Conservation (phyloP, 306 rosid genomes). For the Pachyrhizus erosus region DNA sequence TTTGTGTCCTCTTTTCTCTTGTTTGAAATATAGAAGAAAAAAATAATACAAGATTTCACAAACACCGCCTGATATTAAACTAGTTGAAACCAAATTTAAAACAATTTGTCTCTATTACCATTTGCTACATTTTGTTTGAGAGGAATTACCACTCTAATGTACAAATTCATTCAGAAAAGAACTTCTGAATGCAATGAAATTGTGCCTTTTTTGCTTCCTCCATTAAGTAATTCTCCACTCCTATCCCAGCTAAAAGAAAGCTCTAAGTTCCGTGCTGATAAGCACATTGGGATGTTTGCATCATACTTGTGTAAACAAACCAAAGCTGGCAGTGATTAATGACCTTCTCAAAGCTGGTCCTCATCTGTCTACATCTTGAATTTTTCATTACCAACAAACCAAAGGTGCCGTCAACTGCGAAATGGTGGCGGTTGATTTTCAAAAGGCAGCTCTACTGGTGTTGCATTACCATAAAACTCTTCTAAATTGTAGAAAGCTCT, state of each 20-base stretch:
- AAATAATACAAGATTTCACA: not conserved
- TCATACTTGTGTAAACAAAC: slow-evolving; percentile 29
- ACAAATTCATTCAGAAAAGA: slow-evolving; percentile 30
- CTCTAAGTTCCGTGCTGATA: slow-evolving; percentile 7
- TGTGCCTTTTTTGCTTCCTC: slow-evolving; percentile 10
- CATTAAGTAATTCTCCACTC: slow-evolving; percentile 24
- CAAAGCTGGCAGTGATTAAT: slow-evolving; percentile 27
- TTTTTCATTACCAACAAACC: not conserved
- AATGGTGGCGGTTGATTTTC: slow-evolving; percentile 83
- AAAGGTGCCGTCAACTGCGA: slow-evolving; percentile 50
- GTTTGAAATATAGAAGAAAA: not conserved
- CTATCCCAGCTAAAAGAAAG: slow-evolving; percentile 28
- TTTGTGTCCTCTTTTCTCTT: not conserved
- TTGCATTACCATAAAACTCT: slow-evolving; percentile 91
- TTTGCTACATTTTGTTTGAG: slow-evolving; percentile 19
- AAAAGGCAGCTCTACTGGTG: slow-evolving; percentile 74
- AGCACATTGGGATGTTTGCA: slow-evolving; percentile 27
- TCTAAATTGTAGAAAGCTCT: slow-evolving; percentile 93
- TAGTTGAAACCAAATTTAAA: slow-evolving; percentile 3
- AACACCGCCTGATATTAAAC: not conserved
- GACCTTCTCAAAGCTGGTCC: slow-evolving; percentile 33
- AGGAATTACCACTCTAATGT: slow-evolving; percentile 9
- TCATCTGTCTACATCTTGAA: slow-evolving; percentile 27
- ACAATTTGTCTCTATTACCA: not conserved
- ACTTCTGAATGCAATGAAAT: slow-evolving; percentile 17